Conservation (phyloP, 2,329 filamentous ascomycete species). For the Cadophora sp. region DNA sequence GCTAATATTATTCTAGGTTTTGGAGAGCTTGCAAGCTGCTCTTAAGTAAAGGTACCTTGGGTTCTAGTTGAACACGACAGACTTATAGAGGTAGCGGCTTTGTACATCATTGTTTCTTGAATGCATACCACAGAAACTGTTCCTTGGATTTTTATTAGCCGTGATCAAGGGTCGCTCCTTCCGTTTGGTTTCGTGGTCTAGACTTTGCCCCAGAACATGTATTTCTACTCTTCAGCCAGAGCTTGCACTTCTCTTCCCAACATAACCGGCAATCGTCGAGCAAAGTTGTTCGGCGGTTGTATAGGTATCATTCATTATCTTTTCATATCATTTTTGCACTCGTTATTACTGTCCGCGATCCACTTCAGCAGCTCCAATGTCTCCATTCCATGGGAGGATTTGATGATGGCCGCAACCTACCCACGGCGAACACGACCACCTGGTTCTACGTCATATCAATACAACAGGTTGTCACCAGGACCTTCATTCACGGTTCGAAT, state of each 20-base stretch:
- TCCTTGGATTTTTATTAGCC: not conserved
- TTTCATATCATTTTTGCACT: conserved; percentile 22
- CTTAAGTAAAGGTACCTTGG: conserved; percentile 69
- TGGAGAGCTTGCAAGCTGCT: conserved; percentile 81
- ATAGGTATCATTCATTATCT: conserved; percentile 23
- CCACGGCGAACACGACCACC: conserved; percentile 9
- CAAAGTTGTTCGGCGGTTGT: conserved; percentile 23
- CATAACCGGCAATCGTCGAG: conserved; percentile 6
- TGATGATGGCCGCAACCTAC: conserved; percentile 14
- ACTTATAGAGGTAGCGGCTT: conserved; percentile 42
- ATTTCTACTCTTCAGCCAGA: not conserved
- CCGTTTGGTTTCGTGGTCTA: not conserved
- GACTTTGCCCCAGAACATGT: not conserved
- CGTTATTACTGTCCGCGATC: conserved; percentile 18
- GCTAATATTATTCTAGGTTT: conserved; percentile 64
- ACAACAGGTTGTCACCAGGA: not conserved
- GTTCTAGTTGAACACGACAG: conserved; percentile 27
- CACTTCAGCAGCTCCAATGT: conserved; percentile 7
- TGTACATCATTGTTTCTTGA: conserved; percentile 46
- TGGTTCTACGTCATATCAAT: not conserved
- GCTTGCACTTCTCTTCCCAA: not conserved
- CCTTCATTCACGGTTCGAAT: not conserved
- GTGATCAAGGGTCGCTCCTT: conserved; percentile 26
- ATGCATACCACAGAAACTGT: conserved; percentile 37
- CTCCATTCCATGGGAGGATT: conserved; percentile 4